Percentiles rank a stretch among this genome's conserved stretches.
phyloP scores from a whole-genome alignment of 306 rosid genomes.

The Sesbania bispinosa region DNA sequence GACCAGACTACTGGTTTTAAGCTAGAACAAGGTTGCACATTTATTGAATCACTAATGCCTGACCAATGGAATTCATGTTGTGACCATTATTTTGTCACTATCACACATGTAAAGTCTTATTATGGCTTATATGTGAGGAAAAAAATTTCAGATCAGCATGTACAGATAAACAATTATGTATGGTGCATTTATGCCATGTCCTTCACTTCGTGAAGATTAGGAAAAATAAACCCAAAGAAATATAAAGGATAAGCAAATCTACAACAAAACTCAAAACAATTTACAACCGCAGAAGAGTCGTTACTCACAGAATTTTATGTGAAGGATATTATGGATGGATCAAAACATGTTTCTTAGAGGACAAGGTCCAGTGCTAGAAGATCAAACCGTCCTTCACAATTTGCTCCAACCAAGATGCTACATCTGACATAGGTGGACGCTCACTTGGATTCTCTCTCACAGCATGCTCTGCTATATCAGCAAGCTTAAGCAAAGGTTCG shows the following conservation, averaged over 20 bases:
- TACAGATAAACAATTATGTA: conserved; percentile 21
- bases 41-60: conserved; percentile 15
- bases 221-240: conserved; percentile 26
- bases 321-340: background rate
- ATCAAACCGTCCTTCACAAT: conserved; percentile 75
- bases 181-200: conserved; percentile 33
- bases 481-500: conserved; percentile 84
- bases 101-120: background rate
- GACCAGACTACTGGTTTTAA: background rate
- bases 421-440: conserved; percentile 64
- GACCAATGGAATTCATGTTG: background rate
- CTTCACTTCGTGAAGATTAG: conserved; percentile 39
- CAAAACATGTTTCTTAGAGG: conserved; percentile 12
- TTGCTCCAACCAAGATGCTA: conserved; percentile 81
- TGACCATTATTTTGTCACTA: background rate
- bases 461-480: conserved; percentile 68
- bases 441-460: conserved; percentile 52
- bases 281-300: conserved; percentile 44
- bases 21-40: conserved; percentile 11
- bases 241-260: conserved; percentile 27
- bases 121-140: conserved; percentile 1
- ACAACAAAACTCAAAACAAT: conserved; percentile 53
- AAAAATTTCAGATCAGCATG: conserved; percentile 2
- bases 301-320: conserved; percentile 23
- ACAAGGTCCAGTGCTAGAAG: conserved; percentile 30